Evolutionary conservation across 352 stramenopile genomes (phyloP).

Genomic region (Globisporangium orthogonon): DNA sequence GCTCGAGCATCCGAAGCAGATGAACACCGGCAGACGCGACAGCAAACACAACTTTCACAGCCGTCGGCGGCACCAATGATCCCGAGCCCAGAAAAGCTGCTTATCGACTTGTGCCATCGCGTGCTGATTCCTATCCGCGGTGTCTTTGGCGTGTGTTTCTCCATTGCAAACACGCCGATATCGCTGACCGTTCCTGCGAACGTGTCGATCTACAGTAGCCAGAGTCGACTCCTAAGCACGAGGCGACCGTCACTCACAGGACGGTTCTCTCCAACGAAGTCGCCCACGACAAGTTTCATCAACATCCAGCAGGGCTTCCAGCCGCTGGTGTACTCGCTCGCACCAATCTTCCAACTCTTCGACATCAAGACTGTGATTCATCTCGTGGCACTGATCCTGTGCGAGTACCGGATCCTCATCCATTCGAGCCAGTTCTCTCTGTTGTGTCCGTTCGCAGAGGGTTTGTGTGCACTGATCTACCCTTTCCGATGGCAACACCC

Average conservation of each 20-base stretch:
- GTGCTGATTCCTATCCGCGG: constrained; percentile 56
- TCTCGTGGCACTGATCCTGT: constrained; percentile 59
- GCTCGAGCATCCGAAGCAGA: not conserved
- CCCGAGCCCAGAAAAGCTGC: constrained; percentile 19
- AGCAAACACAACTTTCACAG: not conserved
- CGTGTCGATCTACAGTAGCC: constrained; percentile 41
- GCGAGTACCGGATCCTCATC: constrained; percentile 74
- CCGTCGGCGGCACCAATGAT: not conserved
- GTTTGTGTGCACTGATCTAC: constrained; percentile 74
- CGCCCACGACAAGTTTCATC: constrained; percentile 33
- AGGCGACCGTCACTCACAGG: constrained; percentile 2
- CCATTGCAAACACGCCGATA: constrained; percentile 25
- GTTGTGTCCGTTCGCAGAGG: constrained; percentile 66
- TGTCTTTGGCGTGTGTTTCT: constrained; percentile 59
- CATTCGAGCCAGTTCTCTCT: constrained; percentile 74
- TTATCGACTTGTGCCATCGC: constrained; percentile 47
- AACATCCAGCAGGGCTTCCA: constrained; percentile 49
- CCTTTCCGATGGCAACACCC: constrained; percentile 84
- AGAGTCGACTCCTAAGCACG: constrained; percentile 3
- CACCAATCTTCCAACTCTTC: constrained; percentile 65
- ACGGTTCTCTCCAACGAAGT: constrained; percentile 37
- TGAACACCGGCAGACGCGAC: not conserved
- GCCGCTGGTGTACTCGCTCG: constrained; percentile 62
- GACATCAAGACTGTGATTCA: constrained; percentile 69
- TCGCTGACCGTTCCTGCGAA: constrained; percentile 44